A percentile compares a stretch with the other conserved stretches of the same genome.
Evolutionary conservation across 2,329 filamentous ascomycete species (phyloP).

Genomic region (Fusarium sp.): DNA sequence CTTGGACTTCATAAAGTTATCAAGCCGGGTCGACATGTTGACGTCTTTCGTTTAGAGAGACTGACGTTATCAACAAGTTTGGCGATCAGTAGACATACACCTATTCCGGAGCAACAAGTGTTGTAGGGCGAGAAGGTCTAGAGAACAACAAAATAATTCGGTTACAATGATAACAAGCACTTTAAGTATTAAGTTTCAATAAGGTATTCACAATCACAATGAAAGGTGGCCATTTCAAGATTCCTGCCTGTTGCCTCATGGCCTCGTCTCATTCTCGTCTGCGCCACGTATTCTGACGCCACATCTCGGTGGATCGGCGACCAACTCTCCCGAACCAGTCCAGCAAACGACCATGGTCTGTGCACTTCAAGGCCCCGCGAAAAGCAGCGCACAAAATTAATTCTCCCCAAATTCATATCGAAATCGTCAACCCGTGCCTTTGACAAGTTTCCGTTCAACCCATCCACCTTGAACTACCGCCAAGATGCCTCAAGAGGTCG

Average conservation of each 20-base stretch:
- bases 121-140: background rate
- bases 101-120: background rate
- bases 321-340: slow-evolving; percentile 27
- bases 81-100: background rate
- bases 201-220: background rate
- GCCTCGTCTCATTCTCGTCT: background rate
- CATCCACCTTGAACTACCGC: slow-evolving; percentile 54
- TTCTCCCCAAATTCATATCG: slow-evolving; percentile 44
- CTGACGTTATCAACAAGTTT: background rate
- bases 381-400: slow-evolving; percentile 47
- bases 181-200: background rate
- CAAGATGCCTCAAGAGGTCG: slow-evolving; percentile 98
- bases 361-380: slow-evolving; percentile 42
- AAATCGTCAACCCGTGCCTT: slow-evolving; percentile 41
- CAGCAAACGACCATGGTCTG: slow-evolving; percentile 34
- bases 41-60: too few species aligned
- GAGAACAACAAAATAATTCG: background rate
- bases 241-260: background rate
- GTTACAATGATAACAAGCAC: background rate
- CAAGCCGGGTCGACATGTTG: slow-evolving; percentile 36
- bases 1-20: slow-evolving; percentile 42
- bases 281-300: slow-evolving; percentile 30
- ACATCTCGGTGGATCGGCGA: slow-evolving; percentile 38
- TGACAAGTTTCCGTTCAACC: slow-evolving; percentile 43
- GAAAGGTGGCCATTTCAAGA: slow-evolving; percentile 39